Evolutionary conservation across 177 flowering plant genomes (phyloP), one percentile per base, ranked within the genome.

Genomic region (Vitis hybrid): DNA sequence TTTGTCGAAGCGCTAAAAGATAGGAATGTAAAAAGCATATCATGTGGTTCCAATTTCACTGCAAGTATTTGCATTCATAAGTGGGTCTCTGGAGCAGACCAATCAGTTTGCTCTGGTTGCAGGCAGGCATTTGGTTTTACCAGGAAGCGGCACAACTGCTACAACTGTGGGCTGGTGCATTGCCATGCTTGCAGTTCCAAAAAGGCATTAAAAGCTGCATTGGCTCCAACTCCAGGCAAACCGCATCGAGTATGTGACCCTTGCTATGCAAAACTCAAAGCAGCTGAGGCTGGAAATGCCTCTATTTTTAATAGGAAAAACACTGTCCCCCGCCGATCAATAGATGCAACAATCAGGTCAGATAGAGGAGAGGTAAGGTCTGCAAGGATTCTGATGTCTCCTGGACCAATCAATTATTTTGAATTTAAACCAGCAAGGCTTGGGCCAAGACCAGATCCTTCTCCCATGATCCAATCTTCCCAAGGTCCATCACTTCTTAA

Each of bases 401-500:
- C 89, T 8, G 93, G 84, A 57, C 85, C 90, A 18, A 71, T 84
- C 39, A 90, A 78, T 76, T 85, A 82, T 73, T 71, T 76, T 60
- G 93, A 85, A 55, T 69, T 81, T 31, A 87, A 71, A 70, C 77
- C 87, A 12, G 78, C 61, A 50, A 89, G 56, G 71, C 68, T 63
- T 4, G 87, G 85, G 48, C 11, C 55, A 26, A 78, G 67, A 76
- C 3, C 75, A 52, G 92, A 89, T 48, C 71, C 77, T 68, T 59
- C 68, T 66, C 71, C 79, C 34, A 67, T 74, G 39, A 50, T 61
- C 34, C 78, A 85, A 73, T 80, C 81, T 66, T 79, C 96, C 6
- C 98, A 89, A 76, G 88, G 78, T 71, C 89, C 93, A n/a, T 77
- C 90, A 18, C 73, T 85, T 68, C 77, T 88, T 18, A 92, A 85